Evolutionary conservation across 2,329 filamentous ascomycete species (phyloP).

Genomic region (Colletotrichum chrysophilum): DNA sequence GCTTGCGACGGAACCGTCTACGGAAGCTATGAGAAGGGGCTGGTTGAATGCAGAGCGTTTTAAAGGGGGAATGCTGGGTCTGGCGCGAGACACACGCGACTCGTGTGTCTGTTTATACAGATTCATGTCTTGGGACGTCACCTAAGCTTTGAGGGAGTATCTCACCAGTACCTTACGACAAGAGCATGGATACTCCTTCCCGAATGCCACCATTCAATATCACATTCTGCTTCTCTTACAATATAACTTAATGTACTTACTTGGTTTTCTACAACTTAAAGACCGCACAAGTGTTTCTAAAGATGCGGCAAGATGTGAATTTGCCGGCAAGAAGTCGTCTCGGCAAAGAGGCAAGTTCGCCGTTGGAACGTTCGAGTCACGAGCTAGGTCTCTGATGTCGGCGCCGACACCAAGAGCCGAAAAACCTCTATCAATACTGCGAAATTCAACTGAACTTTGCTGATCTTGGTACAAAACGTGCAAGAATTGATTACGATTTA

Average conservation of each 20-base stretch:
- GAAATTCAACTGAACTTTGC: background rate
- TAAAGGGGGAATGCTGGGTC: background rate
- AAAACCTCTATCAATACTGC: background rate
- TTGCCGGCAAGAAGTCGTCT: background rate
- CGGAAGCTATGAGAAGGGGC: background rate
- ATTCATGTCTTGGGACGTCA: background rate
- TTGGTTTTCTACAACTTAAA: background rate
- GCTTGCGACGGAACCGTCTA: background rate
- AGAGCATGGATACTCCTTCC: background rate
- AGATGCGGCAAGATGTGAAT: background rate
- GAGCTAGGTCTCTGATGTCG: background rate
- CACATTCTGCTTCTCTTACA: background rate
- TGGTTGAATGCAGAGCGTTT: background rate
- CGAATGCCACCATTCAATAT: background rate
- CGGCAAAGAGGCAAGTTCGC: background rate
- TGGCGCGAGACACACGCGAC: background rate
- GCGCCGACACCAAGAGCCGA: background rate
- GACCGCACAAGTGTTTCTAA: background rate
- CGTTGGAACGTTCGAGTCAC: background rate
- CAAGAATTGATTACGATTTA: background rate
- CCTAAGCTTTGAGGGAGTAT: background rate
- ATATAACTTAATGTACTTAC: background rate
- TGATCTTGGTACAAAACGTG: background rate
- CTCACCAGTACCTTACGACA: background rate
- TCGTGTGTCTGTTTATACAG: background rate